These are phyloP conservation scores for Ogataea pini DNA, from an alignment of 805 yeast genomes.

Conservation along the genomic window DNA sequence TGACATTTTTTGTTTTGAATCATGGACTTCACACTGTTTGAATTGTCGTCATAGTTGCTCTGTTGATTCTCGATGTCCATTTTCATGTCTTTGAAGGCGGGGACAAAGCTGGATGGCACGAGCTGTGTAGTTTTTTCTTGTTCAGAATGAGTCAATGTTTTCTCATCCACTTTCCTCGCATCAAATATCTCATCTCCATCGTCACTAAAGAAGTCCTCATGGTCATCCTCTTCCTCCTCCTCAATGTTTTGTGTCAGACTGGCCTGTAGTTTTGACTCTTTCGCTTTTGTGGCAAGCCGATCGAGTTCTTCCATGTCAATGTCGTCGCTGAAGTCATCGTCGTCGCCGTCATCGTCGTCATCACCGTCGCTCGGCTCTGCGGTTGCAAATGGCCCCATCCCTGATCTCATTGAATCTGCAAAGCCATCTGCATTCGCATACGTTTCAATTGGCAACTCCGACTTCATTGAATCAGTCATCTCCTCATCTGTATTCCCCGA, in stretches of 20 bases:
- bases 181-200: slow-evolving; percentile 30
- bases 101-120: not conserved
- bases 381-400: no score
- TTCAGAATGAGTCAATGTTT: no score
- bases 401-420: no score
- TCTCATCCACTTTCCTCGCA: slow-evolving; percentile 2
- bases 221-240: slow-evolving; percentile 2
- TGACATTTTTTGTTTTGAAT: slow-evolving; percentile 48
- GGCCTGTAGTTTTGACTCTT: slow-evolving; percentile 4
- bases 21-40: slow-evolving; percentile 42
- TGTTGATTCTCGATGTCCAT: slow-evolving; percentile 17
- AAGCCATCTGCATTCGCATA: no score
- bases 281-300: slow-evolving; percentile 14
- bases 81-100: slow-evolving; percentile 25
- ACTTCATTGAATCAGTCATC: not conserved
- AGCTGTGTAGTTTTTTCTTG: no score
- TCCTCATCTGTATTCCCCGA: slow-evolving; percentile 5
- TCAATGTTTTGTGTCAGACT: slow-evolving; percentile 3
- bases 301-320: slow-evolving; percentile 35
- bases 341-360: no score
- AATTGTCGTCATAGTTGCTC: slow-evolving; percentile 15
- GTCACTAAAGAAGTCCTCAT: slow-evolving; percentile 30
- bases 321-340: slow-evolving; percentile 34
- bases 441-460: not conserved
- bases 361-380: no score